Conservation (phyloP, 73 alveolate genomes). For the Blepharisma stoltei region DNA sequence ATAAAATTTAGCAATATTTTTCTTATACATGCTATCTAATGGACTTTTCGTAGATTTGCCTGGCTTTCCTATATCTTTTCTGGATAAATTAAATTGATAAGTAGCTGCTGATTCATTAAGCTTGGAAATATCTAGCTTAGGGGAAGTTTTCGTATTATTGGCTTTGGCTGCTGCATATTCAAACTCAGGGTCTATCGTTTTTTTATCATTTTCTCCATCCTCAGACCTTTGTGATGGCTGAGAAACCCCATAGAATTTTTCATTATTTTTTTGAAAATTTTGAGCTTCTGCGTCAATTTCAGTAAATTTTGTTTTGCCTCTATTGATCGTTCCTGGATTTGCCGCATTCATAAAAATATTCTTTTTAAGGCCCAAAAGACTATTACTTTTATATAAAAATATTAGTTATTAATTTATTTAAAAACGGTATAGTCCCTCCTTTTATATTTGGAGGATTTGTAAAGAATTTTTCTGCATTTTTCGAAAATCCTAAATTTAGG, state of each 20-base stretch:
- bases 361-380: no score
- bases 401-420: no score
- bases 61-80: slow-evolving; percentile 23
- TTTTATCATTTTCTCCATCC: no score
- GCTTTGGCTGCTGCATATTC: no score
- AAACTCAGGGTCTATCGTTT: neutral
- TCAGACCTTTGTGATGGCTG: no score
- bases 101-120: neutral
- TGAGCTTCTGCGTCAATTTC: neutral
- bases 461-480: slow-evolving; percentile 24
- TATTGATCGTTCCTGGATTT: slow-evolving; percentile 2
- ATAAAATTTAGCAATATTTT: no score
- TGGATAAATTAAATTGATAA: slow-evolving; percentile 3
- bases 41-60: no score
- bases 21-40: no score
- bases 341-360: neutral
- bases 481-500: neutral
- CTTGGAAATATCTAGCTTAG: no score
- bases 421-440: no score
- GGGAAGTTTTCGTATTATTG: no score
- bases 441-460: neutral
- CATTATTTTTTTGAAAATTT: neutral
- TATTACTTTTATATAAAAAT: no score
- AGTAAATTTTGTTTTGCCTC: neutral
- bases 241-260: neutral